Evolutionary conservation across 2,329 filamentous ascomycete genomes (phyloP).

Genomic region (Penicillium occitanis): DNA sequence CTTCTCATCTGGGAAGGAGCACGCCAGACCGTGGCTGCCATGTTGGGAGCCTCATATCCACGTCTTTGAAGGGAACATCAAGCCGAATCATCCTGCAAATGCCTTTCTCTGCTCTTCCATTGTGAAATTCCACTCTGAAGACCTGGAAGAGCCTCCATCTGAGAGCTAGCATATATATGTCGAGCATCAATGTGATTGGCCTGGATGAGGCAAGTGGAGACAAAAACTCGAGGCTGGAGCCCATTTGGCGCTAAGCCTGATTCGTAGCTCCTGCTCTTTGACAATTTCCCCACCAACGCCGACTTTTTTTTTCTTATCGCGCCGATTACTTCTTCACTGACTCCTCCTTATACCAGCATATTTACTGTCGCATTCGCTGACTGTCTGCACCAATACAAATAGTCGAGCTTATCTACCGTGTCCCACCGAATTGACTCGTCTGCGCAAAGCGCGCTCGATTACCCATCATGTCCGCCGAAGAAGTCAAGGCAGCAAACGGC

Average conservation of each 20-base stretch:
- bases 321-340: not conserved
- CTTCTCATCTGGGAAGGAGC: conserved; percentile 7
- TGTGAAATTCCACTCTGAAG: not conserved
- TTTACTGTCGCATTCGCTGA: not conserved
- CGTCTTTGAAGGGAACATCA: not conserved
- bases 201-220: not conserved
- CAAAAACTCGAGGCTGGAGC: not conserved
- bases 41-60: not conserved
- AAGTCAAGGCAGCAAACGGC: conserved; percentile 35
- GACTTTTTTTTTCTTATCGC: conserved; percentile 20
- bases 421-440: conserved; percentile 8
- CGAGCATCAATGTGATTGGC: not conserved
- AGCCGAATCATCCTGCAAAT: too few species aligned
- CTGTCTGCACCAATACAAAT: not conserved
- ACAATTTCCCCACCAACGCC: conserved; percentile 20
- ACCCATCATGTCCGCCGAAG: conserved; percentile 38
- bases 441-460: conserved; percentile 15
- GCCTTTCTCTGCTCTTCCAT: not conserved
- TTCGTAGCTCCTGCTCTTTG: conserved; percentile 13
- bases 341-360: not conserved
- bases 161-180: not conserved
- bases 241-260: conserved; percentile 15
- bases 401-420: not conserved
- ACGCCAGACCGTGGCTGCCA: not conserved
- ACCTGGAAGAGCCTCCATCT: not conserved